Conservation (phyloP, 441 rosid genomes). For the Arabidopsis lyrata region DNA sequence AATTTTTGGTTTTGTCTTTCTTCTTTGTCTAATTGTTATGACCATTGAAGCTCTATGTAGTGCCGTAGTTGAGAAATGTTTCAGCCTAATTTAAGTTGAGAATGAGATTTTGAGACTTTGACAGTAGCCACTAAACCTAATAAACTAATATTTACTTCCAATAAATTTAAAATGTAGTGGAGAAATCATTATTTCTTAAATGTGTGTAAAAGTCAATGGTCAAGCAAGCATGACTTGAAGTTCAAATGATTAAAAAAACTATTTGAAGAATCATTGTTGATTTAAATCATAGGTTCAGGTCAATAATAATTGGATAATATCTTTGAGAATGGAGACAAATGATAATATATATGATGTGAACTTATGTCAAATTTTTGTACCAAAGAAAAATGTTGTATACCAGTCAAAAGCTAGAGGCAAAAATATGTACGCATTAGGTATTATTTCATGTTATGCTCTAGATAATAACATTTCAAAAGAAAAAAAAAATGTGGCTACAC, state of each 20-base stretch:
- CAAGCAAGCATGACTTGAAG: slow-evolving; percentile 41
- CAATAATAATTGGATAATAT: slow-evolving; percentile 39
- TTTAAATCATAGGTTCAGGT: slow-evolving; percentile 22
- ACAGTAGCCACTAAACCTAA: slow-evolving; percentile 16
- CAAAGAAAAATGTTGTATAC: slow-evolving; percentile 14
- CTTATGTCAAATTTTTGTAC: not conserved
- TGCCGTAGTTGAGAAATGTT: not conserved
- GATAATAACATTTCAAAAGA: too few relatives aligned
- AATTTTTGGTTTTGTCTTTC: not conserved
- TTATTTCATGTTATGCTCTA: too few relatives aligned
- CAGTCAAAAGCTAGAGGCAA: not conserved
- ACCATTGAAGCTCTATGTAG: not conserved
- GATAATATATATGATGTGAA: slow-evolving; percentile 34
- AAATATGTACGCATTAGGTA: too few relatives aligned
- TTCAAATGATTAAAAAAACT: slow-evolving; percentile 39
- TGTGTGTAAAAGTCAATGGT: slow-evolving; percentile 38
- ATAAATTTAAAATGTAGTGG: not conserved
- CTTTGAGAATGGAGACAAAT: slow-evolving; percentile 32
- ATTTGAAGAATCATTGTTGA: slow-evolving; percentile 20
- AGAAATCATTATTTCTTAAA: not conserved
- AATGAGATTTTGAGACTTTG: slow-evolving; percentile 5
- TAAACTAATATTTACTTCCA: not conserved
- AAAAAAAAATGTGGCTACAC: too few relatives aligned
- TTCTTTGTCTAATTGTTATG: slow-evolving; percentile 2
- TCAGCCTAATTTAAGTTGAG: not conserved